Percentiles rank a stretch among this genome's conserved stretches.
Conservation (phyloP, 306 rosid genomes). For the Begonia masoniana region DNA sequence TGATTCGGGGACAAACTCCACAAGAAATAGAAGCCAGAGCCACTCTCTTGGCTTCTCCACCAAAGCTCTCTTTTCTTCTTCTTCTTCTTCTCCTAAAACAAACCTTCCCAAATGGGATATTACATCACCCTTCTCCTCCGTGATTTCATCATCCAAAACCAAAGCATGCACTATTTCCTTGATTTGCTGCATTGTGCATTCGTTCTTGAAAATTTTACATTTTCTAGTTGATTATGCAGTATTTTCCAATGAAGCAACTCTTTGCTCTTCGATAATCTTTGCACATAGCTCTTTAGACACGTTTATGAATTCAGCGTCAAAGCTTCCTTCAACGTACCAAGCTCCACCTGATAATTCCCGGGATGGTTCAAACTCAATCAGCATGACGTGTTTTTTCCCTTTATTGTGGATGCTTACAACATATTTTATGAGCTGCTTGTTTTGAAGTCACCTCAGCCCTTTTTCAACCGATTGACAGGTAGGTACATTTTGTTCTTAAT, state of each 20-base stretch:
- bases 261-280: constrained; percentile 24
- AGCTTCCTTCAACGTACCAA: constrained; percentile 47
- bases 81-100: constrained; percentile 57
- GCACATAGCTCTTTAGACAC: constrained; percentile 22
- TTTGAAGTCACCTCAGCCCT: constrained; percentile 34
- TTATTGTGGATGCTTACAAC: constrained; percentile 49
- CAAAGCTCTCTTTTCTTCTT: constrained; percentile 29
- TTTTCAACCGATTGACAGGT: constrained; percentile 22
- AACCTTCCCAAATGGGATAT: constrained; percentile 36
- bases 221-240: constrained; percentile 19
- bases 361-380: constrained; percentile 56
- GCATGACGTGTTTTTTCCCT: constrained; percentile 62
- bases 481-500: constrained; percentile 39
- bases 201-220: constrained; percentile 15
- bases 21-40: constrained; percentile 61
- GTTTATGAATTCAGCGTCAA: constrained; percentile 35
- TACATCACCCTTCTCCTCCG: constrained; percentile 42
- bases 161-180: constrained; percentile 42
- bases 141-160: constrained; percentile 48
- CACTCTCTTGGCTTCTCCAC: constrained; percentile 27
- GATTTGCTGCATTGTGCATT: constrained; percentile 28
- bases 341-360: constrained; percentile 58
- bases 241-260: constrained; percentile 36
- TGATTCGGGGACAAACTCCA: constrained; percentile 62
- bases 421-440: constrained; percentile 49